phyloP scores from a whole-genome alignment of 2,329 filamentous ascomycete genomes.

The Pseudonectria foliicola region DNA sequence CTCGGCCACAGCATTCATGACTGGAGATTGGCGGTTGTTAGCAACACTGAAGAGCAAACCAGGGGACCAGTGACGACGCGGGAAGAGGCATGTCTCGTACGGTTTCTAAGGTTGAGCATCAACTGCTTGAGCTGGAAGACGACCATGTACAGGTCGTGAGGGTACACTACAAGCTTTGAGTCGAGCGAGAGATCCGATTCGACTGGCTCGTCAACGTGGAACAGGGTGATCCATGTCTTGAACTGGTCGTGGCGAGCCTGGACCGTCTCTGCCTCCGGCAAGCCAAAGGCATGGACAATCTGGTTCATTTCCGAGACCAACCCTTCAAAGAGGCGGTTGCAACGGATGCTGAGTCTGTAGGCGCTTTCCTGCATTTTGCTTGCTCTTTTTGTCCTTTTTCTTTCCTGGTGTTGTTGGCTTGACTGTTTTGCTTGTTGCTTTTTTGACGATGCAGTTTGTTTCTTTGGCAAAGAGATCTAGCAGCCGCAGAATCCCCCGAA shows the following conservation, averaged over 20 bases:
- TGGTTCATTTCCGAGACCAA: background rate
- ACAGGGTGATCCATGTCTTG: slow-evolving; percentile 6
- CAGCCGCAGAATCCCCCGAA: too few species aligned
- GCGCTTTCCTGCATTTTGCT: too few species aligned
- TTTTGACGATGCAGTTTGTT: too few species aligned
- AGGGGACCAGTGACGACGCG: too few species aligned
- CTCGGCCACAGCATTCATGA: too few species aligned
- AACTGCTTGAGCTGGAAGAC: slow-evolving; percentile 7
- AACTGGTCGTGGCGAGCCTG: slow-evolving; percentile 4
- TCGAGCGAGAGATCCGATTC: slow-evolving; percentile 9
- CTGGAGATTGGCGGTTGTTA: too few species aligned
- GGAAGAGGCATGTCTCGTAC: slow-evolving; percentile 3
- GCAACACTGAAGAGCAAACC: too few species aligned
- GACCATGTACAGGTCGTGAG: slow-evolving; percentile 2
- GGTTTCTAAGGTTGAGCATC: slow-evolving; percentile 5
- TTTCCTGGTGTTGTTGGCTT: too few species aligned
- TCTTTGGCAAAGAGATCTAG: too few species aligned
- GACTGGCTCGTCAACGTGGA: slow-evolving; percentile 4
- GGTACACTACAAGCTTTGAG: slow-evolving; percentile 10
- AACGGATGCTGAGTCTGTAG: too few species aligned
- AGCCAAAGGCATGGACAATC: background rate
- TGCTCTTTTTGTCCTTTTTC: too few species aligned
- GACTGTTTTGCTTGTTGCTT: too few species aligned
- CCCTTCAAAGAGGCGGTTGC: background rate
- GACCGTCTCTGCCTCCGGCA: slow-evolving; percentile 2